These are phyloP conservation scores for Naganishia onofrii DNA, from an alignment of 768 basidiomycete genomes.

Conservation along the genomic window DNA sequence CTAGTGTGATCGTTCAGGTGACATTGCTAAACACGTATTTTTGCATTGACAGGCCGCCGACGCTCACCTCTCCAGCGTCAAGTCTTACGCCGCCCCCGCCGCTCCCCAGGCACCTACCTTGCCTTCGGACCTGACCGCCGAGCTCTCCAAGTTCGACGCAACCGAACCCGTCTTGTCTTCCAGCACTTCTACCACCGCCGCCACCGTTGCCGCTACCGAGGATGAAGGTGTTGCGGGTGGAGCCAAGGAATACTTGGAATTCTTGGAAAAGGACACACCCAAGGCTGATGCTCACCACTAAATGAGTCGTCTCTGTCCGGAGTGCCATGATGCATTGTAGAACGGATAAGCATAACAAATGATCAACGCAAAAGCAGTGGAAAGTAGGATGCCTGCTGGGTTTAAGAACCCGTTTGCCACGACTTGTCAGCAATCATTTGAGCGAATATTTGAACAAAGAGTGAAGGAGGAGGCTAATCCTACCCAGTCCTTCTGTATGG, in stretches of 20 bases:
- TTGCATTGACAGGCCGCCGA: slow-evolving; percentile 68
- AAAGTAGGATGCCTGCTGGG: not conserved
- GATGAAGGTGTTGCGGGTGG: slow-evolving; percentile 56
- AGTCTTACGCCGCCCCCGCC: slow-evolving; percentile 71
- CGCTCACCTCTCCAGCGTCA: slow-evolving; percentile 83
- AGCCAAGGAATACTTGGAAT: slow-evolving; percentile 72
- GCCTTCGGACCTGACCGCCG: slow-evolving; percentile 78
- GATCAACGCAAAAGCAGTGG: not conserved
- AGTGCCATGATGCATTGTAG: slow-evolving; percentile 12
- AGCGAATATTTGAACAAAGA: not conserved
- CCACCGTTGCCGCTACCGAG: slow-evolving; percentile 39
- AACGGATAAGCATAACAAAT: not conserved
- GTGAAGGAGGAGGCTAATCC: no score
- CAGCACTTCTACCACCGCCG: slow-evolving; percentile 48
- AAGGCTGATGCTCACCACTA: slow-evolving; percentile 63
- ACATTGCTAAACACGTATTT: not conserved
- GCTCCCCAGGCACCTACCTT: slow-evolving; percentile 71
- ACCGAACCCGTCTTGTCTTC: slow-evolving; percentile 62
- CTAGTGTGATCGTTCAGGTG: not conserved
- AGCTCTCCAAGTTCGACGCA: slow-evolving; percentile 78
- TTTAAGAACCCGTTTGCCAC: no score
- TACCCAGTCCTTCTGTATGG: no score
- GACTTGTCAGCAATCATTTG: no score
- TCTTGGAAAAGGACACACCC: slow-evolving; percentile 77
- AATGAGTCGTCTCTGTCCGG: slow-evolving; percentile 22